phyloP scores from a whole-genome alignment of 1,284 basidiomycete genomes.

The Vanrija sp. region DNA sequence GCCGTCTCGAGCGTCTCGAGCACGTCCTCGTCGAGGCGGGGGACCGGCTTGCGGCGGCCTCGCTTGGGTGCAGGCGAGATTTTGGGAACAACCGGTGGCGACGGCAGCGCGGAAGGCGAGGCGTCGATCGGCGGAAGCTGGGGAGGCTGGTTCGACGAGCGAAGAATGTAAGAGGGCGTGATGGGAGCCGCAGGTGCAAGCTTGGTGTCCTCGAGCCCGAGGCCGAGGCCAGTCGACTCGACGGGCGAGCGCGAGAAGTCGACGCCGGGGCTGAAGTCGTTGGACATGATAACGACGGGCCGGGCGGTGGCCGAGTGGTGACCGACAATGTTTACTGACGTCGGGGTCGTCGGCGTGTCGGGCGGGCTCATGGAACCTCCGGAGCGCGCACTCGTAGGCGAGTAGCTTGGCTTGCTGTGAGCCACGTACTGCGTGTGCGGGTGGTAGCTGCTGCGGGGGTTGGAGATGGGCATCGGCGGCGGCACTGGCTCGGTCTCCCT shows the following conservation, averaged over 20 bases:
- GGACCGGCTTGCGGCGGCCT: slow-evolving; percentile 22
- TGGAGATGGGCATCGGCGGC: no score
- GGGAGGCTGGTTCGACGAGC: background rate
- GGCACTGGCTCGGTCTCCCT: no score
- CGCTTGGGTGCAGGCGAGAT: slow-evolving; percentile 9
- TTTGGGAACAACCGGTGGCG: background rate
- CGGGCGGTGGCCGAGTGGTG: background rate
- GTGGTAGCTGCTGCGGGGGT: background rate
- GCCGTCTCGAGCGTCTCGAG: slow-evolving; percentile 5
- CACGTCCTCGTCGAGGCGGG: slow-evolving; percentile 15
- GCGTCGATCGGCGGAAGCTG: background rate
- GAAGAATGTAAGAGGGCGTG: background rate
- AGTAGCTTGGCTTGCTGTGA: background rate
- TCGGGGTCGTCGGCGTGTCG: slow-evolving; percentile 15
- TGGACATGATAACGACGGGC: slow-evolving; percentile 1
- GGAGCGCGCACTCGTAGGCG: slow-evolving; percentile 12
- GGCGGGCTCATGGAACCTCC: slow-evolving; percentile 11
- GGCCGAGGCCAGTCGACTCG: background rate
- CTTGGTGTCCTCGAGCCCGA: slow-evolving; percentile 2
- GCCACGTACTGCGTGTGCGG: no score
- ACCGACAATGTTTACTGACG: background rate
- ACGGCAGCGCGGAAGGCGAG: background rate
- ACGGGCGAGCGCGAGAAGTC: background rate
- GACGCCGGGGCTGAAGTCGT: background rate
- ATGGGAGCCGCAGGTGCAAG: background rate